These are phyloP conservation scores for Sporodiniella umbellata DNA, from an alignment of 371 early-diverging fungal species.

Conservation along the genomic window DNA sequence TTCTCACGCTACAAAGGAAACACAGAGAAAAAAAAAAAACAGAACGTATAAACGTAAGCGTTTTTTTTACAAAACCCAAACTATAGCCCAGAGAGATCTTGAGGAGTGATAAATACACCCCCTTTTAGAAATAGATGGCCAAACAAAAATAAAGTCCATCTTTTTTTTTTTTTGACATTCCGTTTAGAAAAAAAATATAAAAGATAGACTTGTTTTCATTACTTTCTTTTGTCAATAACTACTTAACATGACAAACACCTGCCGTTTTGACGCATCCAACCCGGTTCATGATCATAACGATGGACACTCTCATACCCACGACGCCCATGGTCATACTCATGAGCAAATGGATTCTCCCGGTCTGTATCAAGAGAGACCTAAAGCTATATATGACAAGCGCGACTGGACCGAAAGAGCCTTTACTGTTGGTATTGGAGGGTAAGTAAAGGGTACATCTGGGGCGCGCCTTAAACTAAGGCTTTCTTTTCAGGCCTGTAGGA, in stretches of 20 bases:
- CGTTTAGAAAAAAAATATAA: too few species aligned
- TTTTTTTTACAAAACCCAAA: too few species aligned
- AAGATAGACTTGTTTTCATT: slow-evolving; percentile 9
- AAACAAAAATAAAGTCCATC: not conserved
- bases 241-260: slow-evolving; percentile 11
- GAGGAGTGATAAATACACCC: too few species aligned
- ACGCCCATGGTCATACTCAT: slow-evolving; percentile 76
- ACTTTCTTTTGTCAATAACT: not conserved
- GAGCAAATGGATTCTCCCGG: slow-evolving; percentile 90
- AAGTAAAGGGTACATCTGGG: slow-evolving; percentile 15
- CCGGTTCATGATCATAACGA: slow-evolving; percentile 31
- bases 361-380: slow-evolving; percentile 71
- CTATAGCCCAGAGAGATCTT: too few species aligned
- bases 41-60: too few species aligned
- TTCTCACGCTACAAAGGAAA: too few species aligned
- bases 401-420: slow-evolving; percentile 92
- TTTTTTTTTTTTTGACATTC: too few species aligned
- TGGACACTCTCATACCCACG: slow-evolving; percentile 32
- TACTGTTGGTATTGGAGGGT: slow-evolving; percentile 94
- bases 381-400: slow-evolving; percentile 67
- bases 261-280: slow-evolving; percentile 22
- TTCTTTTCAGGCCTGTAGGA: slow-evolving; percentile 75
- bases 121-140: too few species aligned
- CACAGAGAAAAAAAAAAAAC: too few species aligned
- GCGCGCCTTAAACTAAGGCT: not conserved